phyloP scores from a whole-genome alignment of 2,329 filamentous ascomycete genomes.

The Aspergillus udagawae region DNA sequence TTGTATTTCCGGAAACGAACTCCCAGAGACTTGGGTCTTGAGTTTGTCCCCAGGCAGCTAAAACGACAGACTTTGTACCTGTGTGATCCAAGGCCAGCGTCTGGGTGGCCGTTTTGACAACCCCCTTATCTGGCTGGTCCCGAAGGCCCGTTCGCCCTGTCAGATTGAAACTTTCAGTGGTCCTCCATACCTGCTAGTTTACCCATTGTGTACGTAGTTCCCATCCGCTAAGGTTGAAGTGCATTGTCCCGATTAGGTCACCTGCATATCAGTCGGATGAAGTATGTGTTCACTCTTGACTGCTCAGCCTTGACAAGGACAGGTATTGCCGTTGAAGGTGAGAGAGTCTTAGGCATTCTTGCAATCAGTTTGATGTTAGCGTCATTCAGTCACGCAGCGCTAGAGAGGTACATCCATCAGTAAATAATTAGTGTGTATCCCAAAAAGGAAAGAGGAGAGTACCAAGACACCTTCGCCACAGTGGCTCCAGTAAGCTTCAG shows the following conservation, averaged over 20 bases:
- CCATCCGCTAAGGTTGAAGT: background rate
- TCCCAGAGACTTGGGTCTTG: background rate
- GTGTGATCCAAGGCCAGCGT: background rate
- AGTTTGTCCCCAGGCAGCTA: background rate
- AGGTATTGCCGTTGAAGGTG: background rate
- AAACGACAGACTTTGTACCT: background rate
- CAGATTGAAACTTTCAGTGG: background rate
- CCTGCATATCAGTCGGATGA: background rate
- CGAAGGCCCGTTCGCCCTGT: background rate
- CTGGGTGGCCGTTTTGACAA: background rate
- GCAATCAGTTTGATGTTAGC: background rate
- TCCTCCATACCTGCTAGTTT: background rate
- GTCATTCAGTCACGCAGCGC: too few relatives aligned
- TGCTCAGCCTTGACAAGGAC: background rate
- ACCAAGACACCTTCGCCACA: background rate
- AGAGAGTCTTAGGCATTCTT: background rate
- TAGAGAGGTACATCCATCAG: too few relatives aligned
- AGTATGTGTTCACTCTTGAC: background rate
- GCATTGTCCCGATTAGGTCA: background rate
- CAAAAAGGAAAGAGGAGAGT: background rate
- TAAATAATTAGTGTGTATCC: background rate
- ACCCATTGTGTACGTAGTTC: background rate
- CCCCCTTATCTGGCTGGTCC: background rate
- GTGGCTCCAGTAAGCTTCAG: background rate
- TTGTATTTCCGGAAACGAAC: too few relatives aligned